Evolutionary conservation across 2,329 filamentous ascomycete species (phyloP).

Genomic region (Sordariomycetes sp.): DNA sequence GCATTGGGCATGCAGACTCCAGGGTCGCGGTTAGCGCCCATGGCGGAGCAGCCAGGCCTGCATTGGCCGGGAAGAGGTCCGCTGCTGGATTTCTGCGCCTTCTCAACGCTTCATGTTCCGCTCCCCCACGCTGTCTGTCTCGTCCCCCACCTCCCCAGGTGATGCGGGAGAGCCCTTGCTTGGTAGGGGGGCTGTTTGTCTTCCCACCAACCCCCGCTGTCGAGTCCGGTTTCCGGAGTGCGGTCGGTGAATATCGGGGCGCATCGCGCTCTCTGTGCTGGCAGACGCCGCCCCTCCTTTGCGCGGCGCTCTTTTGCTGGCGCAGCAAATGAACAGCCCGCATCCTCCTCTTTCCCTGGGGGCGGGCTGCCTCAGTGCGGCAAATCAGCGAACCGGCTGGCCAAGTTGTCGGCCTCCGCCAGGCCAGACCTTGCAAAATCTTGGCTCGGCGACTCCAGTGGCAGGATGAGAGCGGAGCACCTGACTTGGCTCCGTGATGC

Average conservation of each 20-base stretch:
- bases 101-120: not conserved
- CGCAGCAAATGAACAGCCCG: too few species aligned
- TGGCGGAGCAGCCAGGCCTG: not conserved
- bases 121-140: not conserved
- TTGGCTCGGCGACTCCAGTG: not conserved
- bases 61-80: not conserved
- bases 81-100: not conserved
- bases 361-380: too few species aligned
- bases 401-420: not conserved
- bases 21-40: constrained; percentile 1
- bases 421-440: not conserved
- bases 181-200: too few species aligned
- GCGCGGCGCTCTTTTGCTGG: not conserved
- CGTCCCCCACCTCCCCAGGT: not conserved
- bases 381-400: not conserved
- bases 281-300: not conserved
- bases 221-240: not conserved
- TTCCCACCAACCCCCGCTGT: too few species aligned
- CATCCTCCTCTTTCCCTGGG: too few species aligned
- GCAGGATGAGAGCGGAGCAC: not conserved
- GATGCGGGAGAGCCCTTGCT: not conserved
- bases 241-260: not conserved
- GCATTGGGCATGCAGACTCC: not conserved
- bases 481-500: constrained; percentile 1
- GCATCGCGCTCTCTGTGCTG: too few species aligned